Base-by-base conservation (phyloP, 78 protist species). In the Speleostelium caveatum region DNA sequence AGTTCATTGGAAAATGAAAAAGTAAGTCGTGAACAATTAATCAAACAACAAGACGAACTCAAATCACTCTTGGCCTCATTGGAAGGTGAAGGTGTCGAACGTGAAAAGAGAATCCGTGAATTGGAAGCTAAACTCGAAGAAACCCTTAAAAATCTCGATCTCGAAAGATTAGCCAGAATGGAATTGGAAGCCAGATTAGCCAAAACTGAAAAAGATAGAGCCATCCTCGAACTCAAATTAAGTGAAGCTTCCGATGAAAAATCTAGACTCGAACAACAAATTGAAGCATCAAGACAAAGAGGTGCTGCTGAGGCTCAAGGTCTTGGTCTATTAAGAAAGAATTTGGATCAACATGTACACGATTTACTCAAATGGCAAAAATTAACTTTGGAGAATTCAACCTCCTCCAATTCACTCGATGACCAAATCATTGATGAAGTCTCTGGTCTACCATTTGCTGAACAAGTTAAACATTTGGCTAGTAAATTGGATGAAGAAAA, bases 281-380 rank as follows among this genome's bases (percentile, higher is more conserved):
- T 67, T 58, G 88, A 79, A 56, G 77, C 75, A 2, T 17, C 56
- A 2, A 35, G 88, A 28, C 24, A 38, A 32, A 69, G 88, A 49
- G 59, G 63, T 65, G 88, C 88, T 33, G 88, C 88, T 59, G 88
- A 79, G 42, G 88, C 88, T 19, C 88, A 79, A 67, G 67, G 78
- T 67, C 76, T 79, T n/a, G 88, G 88, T 79, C 38, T 79, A 10
- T 39, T 79, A 8, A 69, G 88, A 51, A 79, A 79, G 56, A 69
- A 79, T 22, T 42, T 79, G n/a, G 88, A 79, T 30, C 75, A 68
- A 39, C 88, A 79, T 45, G 88, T 79, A 6, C 88, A 79, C 35
- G 76, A 67, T 39, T 42, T 79, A 24, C 66, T 79, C 41, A 79
- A 79, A 39, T 79, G 88, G 88, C 88, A 79, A 56, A 77, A 77